Base-by-base conservation (phyloP, 495 filamentous ascomycete species). In the Aspergillus hancockii region DNA sequence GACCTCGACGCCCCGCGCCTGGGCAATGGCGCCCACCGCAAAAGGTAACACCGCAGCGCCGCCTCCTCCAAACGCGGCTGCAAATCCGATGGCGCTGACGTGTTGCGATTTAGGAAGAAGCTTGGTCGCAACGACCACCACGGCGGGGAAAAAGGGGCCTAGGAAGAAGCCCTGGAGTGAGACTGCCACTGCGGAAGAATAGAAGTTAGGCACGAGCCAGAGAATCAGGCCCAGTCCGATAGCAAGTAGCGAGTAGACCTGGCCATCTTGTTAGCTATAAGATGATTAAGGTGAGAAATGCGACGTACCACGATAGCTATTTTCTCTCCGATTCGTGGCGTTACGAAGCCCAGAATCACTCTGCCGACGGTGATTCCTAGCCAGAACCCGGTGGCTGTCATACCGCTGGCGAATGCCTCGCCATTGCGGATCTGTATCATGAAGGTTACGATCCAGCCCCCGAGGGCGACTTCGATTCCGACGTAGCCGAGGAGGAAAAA, bases 31-130 rank as follows among this genome's bases (percentile, higher is more conserved):
- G 1, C 91, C 91, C 0, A 96, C 88, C 0, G 84, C 88, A 68
- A 96, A 96, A 0, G 92, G 92, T 50, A 96, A 84, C 16, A 93
- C 69, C 0, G 90, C 90, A 3, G 90, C 91, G 0, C 92, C 92
- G 8, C 82, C 82, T 0, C 90, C 88, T 45, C 90, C 90, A 68
- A 90, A 85, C 0, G 89, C 89, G 19, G 86, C 85, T 8, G 87
- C 87, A 55, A 92, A 91, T 0, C 89, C 89, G 55, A 93, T 87
- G 2, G 85, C 84, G 53, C 80, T 83, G 46, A 93, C 87, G 67
- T 93, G 90, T 34, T 90, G 76, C 59, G 88, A 83, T 16, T 74
- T 75, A 5, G 90, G 89, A 9, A 92, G 78, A 5, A 92, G 76
- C 68, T 90, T 90, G 0, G 88, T 88, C 13, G 85, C 83, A 4